A percentile compares a stretch with the other conserved stretches of the same genome.
phyloP scores from a whole-genome alignment of 73 alveolate species.

The Durusdinium trenchii region DNA sequence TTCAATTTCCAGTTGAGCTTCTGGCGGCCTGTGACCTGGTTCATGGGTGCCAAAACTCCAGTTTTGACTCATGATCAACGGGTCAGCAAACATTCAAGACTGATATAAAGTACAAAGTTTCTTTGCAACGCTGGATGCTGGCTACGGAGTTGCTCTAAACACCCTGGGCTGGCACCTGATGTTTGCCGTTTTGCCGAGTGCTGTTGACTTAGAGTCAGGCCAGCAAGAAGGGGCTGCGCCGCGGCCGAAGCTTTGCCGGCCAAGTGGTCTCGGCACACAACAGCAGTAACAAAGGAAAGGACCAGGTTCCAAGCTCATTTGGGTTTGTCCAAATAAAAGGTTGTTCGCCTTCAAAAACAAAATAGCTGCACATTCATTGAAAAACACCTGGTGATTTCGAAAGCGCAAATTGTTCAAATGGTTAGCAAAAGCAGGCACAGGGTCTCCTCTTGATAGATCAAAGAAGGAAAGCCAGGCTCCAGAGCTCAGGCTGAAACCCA shows the following conservation, averaged over 20 bases:
- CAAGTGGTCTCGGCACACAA: neutral
- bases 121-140: neutral
- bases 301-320: neutral
- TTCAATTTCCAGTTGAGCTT: neutral
- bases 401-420: neutral
- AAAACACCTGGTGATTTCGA: neutral
- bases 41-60: neutral
- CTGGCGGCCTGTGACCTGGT: conserved; percentile 42
- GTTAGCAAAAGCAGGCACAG: no score
- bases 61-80: neutral
- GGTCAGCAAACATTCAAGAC: neutral
- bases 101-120: neutral
- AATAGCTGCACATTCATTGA: neutral
- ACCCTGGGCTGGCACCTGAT: no score
- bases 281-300: neutral
- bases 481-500: conserved; percentile 1
- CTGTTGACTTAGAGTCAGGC: no score
- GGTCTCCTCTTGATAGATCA: neutral
- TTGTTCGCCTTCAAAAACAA: neutral
- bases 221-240: conserved; percentile 52
- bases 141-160: neutral
- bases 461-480: neutral
- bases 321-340: neutral
- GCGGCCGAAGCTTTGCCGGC: conserved; percentile 39
- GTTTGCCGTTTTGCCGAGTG: no score